Evolutionary conservation across 495 filamentous ascomycete genomes (phyloP).

Genomic region (Neurospora sp.): DNA sequence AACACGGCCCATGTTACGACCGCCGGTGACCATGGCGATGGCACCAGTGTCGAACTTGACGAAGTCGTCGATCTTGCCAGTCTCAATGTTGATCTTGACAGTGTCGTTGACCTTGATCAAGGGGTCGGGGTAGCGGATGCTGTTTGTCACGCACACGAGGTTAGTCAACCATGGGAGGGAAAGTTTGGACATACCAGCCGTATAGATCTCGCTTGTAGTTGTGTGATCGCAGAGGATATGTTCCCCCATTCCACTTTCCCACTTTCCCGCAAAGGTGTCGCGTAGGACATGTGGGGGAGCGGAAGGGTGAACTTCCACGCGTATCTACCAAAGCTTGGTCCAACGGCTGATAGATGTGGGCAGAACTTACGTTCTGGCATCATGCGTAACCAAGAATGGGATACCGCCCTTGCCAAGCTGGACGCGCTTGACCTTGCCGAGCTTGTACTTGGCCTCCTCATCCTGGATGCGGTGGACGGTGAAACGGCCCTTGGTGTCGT

Average conservation of each 20-base stretch:
- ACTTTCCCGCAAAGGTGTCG: neutral
- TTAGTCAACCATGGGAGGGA: slow-evolving; percentile 27
- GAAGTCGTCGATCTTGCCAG: slow-evolving; percentile 93
- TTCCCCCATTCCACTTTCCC: neutral
- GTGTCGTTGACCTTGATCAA: slow-evolving; percentile 99
- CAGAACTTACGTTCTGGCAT: slow-evolving; percentile 98
- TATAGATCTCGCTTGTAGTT: slow-evolving; percentile 19
- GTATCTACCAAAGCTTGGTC: slow-evolving; percentile 92
- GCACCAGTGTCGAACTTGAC: slow-evolving; percentile 96
- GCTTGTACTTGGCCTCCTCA: slow-evolving; percentile 98
- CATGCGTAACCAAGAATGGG: slow-evolving; percentile 99
- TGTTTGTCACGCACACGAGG: slow-evolving; percentile 29
- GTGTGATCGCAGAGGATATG: slow-evolving; percentile 1
- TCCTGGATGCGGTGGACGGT: slow-evolving; percentile 97
- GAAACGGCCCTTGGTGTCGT: slow-evolving; percentile 99
- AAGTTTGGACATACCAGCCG: slow-evolving; percentile 37
- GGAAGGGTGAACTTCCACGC: slow-evolving; percentile 9
- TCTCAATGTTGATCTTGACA: slow-evolving; percentile 93
- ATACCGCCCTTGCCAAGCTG: slow-evolving; percentile 98
- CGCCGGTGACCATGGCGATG: slow-evolving; percentile 95
- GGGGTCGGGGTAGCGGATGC: slow-evolving; percentile 98
- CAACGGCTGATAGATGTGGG: slow-evolving; percentile 98
- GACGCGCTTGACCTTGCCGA: slow-evolving; percentile 98
- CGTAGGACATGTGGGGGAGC: slow-evolving; percentile 2
- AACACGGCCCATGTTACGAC: slow-evolving; percentile 99